Evolutionary conservation across 495 filamentous ascomycete species (phyloP).

Genomic region (Letharia lupina): DNA sequence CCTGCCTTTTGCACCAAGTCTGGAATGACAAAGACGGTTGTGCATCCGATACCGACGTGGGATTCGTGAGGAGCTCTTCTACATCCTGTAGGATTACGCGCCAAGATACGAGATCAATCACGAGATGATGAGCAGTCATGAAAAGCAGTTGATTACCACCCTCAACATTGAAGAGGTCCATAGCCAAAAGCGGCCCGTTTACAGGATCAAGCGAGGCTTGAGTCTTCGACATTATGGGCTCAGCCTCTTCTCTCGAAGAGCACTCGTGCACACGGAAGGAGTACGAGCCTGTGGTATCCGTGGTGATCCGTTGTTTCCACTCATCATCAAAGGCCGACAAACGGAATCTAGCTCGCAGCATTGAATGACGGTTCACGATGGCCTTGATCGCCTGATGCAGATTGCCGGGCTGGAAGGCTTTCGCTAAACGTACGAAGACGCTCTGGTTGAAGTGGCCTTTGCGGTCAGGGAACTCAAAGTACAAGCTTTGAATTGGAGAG

Average conservation of each 20-base stretch:
- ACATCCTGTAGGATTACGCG: constrained; percentile 58
- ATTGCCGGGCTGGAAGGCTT: constrained; percentile 37
- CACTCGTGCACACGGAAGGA: constrained; percentile 28
- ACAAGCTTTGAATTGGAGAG: constrained; percentile 63
- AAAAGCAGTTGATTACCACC: constrained; percentile 47
- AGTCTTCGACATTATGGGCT: constrained; percentile 30
- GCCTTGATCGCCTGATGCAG: constrained; percentile 48
- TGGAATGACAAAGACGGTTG: constrained; percentile 50
- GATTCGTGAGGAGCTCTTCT: constrained; percentile 51
- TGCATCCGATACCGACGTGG: constrained; percentile 29
- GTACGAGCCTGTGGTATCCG: constrained; percentile 35
- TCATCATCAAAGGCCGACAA: constrained; percentile 25
- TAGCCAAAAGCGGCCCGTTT: constrained; percentile 37
- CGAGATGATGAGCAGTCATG: constrained; percentile 58
- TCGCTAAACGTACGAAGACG: constrained; percentile 50
- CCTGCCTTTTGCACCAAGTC: constrained; percentile 49
- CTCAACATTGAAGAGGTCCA: constrained; percentile 42
- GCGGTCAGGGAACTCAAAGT: constrained; percentile 51
- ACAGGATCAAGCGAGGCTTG: constrained; percentile 39
- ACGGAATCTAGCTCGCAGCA: constrained; percentile 62
- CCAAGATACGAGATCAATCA: constrained; percentile 66
- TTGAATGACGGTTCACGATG: constrained; percentile 56
- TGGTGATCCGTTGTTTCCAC: constrained; percentile 35
- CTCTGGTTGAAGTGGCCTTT: constrained; percentile 70
- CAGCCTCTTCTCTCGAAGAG: constrained; percentile 22